Conservation (phyloP, 2,329 filamentous ascomycete genomes). For the Tolypocladium tropicale region DNA sequence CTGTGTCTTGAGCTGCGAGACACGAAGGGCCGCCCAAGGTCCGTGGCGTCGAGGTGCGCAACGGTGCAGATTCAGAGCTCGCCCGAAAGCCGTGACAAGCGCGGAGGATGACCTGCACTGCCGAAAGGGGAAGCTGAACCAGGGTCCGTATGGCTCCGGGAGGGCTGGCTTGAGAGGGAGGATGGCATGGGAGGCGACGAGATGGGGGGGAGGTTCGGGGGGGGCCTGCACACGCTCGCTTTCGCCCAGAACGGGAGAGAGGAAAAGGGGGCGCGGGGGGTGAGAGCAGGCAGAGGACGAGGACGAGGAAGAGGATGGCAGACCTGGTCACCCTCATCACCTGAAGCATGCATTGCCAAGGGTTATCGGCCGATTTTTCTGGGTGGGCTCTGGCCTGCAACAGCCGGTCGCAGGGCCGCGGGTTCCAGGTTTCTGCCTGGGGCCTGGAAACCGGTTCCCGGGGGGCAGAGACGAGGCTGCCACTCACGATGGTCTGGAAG, state of each 20-base stretch:
- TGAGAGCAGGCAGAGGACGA: background rate
- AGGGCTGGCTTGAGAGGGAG: background rate
- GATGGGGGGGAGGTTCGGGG: background rate
- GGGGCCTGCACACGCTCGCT: background rate
- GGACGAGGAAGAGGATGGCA: background rate
- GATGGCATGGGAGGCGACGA: too few relatives aligned
- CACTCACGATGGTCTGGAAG: background rate
- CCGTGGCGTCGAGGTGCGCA: constrained; percentile 2
- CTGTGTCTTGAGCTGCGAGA: constrained; percentile 3
- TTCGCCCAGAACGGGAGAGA: background rate
- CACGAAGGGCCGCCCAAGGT: background rate
- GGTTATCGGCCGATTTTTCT: background rate
- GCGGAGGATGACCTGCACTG: constrained; percentile 5
- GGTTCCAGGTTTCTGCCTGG: background rate
- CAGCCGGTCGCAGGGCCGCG: background rate
- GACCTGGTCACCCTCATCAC: background rate
- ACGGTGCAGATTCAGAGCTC: constrained; percentile 5
- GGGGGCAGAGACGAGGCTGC: background rate
- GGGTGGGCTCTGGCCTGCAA: background rate
- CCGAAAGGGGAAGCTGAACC: constrained; percentile 9
- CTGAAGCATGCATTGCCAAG: constrained; percentile 3
- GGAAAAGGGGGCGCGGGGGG: background rate
- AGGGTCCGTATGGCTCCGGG: background rate
- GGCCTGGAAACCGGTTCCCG: background rate
- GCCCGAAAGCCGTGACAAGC: constrained; percentile 3